Conservation (phyloP, 768 basidiomycete genomes). For the Lanmaoa rubissima region DNA sequence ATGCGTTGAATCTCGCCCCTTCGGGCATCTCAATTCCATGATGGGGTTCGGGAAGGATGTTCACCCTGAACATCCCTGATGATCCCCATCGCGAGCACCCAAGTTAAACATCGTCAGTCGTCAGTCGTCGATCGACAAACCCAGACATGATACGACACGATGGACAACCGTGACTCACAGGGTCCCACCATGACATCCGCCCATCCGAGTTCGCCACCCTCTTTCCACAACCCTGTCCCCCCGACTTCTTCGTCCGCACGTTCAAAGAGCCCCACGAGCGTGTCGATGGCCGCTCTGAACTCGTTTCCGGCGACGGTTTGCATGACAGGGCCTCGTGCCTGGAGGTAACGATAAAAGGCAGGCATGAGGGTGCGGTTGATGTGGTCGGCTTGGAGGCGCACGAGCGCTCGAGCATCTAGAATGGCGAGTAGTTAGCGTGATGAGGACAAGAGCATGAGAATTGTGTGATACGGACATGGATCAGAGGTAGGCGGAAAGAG, state of each 20-base stretch:
- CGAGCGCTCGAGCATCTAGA: slow-evolving; percentile 63
- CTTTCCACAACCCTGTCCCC: slow-evolving; percentile 57
- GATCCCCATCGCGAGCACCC: too few species aligned
- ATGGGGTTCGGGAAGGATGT: slow-evolving; percentile 62
- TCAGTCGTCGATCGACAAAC: background rate
- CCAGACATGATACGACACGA: too few species aligned
- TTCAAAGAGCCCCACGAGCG: slow-evolving; percentile 53
- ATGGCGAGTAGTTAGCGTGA: background rate
- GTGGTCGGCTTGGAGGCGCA: slow-evolving; percentile 67
- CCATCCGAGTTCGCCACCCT: slow-evolving; percentile 56
- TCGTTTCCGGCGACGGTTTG: slow-evolving; percentile 55
- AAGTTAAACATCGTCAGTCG: background rate
- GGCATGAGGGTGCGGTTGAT: slow-evolving; percentile 64
- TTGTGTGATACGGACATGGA: slow-evolving; percentile 47
- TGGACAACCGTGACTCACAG: slow-evolving; percentile 43
- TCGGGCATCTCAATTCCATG: slow-evolving; percentile 59
- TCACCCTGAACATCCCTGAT: slow-evolving; percentile 69
- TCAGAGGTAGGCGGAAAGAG: slow-evolving; percentile 58
- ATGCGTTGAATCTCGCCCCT: slow-evolving; percentile 48
- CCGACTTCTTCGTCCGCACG: slow-evolving; percentile 47
- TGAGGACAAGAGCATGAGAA: too few species aligned
- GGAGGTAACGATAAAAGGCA: slow-evolving; percentile 71
- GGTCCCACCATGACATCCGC: slow-evolving; percentile 69
- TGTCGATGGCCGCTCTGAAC: slow-evolving; percentile 50
- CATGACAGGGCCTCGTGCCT: slow-evolving; percentile 56